Evolutionary conservation across 2,329 filamentous ascomycete species (phyloP).

Genomic region (Penicillium olsonii): DNA sequence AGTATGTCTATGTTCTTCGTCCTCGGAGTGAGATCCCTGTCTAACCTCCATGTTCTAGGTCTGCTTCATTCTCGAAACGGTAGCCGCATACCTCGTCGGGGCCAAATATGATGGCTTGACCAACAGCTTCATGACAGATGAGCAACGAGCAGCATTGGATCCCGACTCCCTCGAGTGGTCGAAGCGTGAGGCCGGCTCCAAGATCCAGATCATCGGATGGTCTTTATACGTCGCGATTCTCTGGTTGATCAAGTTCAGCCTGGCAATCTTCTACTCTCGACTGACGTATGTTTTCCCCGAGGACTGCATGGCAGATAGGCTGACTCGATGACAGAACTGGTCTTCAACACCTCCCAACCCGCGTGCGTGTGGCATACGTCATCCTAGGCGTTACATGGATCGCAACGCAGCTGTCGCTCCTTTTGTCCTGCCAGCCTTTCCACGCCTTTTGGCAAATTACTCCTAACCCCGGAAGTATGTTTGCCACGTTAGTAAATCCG

Average conservation of each 20-base stretch:
- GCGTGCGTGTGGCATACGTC: slow-evolving; percentile 53
- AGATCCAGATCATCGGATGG: slow-evolving; percentile 56
- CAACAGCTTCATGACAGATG: slow-evolving; percentile 58
- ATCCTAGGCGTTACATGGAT: slow-evolving; percentile 52
- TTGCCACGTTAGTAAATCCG: too few relatives aligned
- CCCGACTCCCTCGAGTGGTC: slow-evolving; percentile 48
- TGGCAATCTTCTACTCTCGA: slow-evolving; percentile 57
- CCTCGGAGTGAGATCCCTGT: background rate
- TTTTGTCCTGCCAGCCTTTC: slow-evolving; percentile 57
- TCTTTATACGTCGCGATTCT: slow-evolving; percentile 55
- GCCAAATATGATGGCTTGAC: slow-evolving; percentile 52
- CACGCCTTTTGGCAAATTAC: slow-evolving; percentile 60
- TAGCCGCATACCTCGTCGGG: slow-evolving; percentile 50
- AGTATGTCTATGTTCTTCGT: too few relatives aligned
- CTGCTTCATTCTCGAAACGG: slow-evolving; percentile 52
- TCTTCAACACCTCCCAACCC: slow-evolving; percentile 39
- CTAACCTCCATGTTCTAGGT: slow-evolving; percentile 32
- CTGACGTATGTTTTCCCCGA: slow-evolving; percentile 44
- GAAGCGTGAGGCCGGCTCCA: slow-evolving; percentile 52
- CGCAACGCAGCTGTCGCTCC: slow-evolving; percentile 49
- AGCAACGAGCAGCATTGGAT: slow-evolving; percentile 48
- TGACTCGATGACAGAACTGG: slow-evolving; percentile 33
- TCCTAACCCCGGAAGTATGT: slow-evolving; percentile 58
- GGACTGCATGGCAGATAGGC: slow-evolving; percentile 26
- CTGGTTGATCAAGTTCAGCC: slow-evolving; percentile 55